A percentile compares a stretch with the other conserved stretches of the same genome.
phyloP scores from a whole-genome alignment of 148 eudicot species.

The Persicaria maculosa region DNA sequence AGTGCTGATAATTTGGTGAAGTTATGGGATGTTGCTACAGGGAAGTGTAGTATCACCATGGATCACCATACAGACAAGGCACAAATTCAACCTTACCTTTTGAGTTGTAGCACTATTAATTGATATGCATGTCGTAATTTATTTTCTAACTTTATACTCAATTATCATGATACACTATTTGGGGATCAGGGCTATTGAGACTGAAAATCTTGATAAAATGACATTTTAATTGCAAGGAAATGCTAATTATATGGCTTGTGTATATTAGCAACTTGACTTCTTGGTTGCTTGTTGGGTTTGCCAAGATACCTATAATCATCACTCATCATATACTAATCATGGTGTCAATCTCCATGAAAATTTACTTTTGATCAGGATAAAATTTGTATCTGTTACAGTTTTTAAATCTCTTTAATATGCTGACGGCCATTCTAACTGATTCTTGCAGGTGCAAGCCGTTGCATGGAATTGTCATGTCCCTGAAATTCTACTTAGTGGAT shows the following conservation, averaged over 20 bases:
- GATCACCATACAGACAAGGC: conserved; percentile 94
- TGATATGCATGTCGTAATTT: background rate
- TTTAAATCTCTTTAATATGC: background rate
- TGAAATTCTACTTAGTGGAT: conserved; percentile 82
- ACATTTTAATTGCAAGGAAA: background rate
- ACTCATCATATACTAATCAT: background rate
- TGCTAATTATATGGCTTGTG: background rate
- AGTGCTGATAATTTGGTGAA: conserved; percentile 90
- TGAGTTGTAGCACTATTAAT: background rate
- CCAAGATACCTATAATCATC: no score
- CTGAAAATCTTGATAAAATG: background rate
- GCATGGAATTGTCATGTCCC: conserved; percentile 84
- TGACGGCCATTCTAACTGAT: background rate
- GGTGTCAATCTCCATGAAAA: background rate
- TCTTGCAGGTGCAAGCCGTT: conserved; percentile 89
- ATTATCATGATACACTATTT: background rate
- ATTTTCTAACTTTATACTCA: background rate
- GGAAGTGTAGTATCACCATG: conserved; percentile 73
- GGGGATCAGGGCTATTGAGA: background rate
- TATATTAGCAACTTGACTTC: background rate
- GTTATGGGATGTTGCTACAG: conserved; percentile 86
- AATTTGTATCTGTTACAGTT: background rate
- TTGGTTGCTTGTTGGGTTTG: background rate
- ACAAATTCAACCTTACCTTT: conserved; percentile 11
- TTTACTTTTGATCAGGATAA: background rate